Evolutionary conservation across 768 basidiomycete species (phyloP), one percentile per base, ranked within the genome.

Genomic region (Hortiboletus campestris): DNA sequence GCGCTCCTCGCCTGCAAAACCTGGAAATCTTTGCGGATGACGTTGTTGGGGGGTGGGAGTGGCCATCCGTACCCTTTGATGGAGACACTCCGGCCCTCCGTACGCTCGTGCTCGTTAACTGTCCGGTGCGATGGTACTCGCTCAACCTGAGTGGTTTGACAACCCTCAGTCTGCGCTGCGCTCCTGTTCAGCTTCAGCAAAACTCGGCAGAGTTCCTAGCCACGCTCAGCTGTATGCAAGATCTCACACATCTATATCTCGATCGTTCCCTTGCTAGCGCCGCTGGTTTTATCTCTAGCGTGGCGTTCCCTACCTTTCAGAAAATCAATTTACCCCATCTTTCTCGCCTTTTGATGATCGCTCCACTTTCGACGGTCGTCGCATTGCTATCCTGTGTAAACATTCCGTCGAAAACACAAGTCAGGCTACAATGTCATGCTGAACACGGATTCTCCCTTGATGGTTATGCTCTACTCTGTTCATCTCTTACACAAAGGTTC

Each of bases 241-340:
- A 55, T 31, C 64, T 79, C 2, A 67, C 65, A 46, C 53, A 63
- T 16, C 67, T 79, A 3, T 62, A 67, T 41, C 63, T 79, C 19
- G 62, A 69, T n/a, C 47, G 69, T 45, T 60, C 63, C 13, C 61
- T 76, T 8, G 66, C 72, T 5, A 58, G 43, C 11, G 34, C 51
- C 7, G 4, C 7, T 6, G 11, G 5, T 4, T 17, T 29, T 40
- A 11, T 32, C 31, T 38, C 49, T 2, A 44, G 28, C 14, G 7
- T 1, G 8, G 12, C 11, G 5, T 35, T 34, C 32, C 3, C 6
- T 29, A 20, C 43, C 19, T 45, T 29, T 25, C 34, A 28, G n/a
- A 38, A 45, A 6, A 19, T 52, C 14, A 5, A 3, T 29, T 6
- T 52, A 19, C 38, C 50, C 4, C 31, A 9, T 20, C 61, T 63